These are phyloP conservation scores for Picea abies DNA, from an alignment of 83 land plant genomes.

Conservation along the genomic window DNA sequence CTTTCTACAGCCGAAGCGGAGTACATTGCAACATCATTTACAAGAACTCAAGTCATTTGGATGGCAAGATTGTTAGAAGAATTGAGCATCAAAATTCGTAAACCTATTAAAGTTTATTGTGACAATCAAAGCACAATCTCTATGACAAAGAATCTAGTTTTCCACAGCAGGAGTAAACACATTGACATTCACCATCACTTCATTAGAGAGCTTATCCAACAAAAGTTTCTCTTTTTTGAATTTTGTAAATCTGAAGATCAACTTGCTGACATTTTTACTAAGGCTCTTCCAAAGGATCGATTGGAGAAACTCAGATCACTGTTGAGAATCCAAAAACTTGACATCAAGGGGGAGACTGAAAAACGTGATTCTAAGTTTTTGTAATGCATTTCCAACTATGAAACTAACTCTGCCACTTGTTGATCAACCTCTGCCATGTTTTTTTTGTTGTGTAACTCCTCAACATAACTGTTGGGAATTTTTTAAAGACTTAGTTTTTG, in stretches of 20 bases:
- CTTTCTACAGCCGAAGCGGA: neutral
- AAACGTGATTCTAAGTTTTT: no score
- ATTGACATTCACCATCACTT: neutral
- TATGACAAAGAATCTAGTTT: neutral
- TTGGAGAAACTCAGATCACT: no score
- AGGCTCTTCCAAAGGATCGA: neutral
- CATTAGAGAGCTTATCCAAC: neutral
- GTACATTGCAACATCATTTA: neutral
- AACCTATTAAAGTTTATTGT: neutral
- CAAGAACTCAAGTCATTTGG: neutral
- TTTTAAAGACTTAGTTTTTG: no score
- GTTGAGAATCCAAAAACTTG: no score
- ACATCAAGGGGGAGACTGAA: no score
- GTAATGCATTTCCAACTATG: no score
- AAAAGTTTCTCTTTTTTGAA: neutral
- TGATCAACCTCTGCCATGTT: no score
- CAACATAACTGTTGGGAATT: no score
- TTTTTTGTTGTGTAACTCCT: no score
- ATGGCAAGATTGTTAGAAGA: neutral
- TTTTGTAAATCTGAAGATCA: neutral
- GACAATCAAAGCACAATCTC: neutral
- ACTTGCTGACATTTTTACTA: neutral
- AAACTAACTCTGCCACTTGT: no score
- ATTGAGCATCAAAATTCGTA: neutral
- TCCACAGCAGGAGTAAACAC: neutral